phyloP scores from a whole-genome alignment of 2,329 filamentous ascomycete genomes.

The Domatiomyces catenatus region DNA sequence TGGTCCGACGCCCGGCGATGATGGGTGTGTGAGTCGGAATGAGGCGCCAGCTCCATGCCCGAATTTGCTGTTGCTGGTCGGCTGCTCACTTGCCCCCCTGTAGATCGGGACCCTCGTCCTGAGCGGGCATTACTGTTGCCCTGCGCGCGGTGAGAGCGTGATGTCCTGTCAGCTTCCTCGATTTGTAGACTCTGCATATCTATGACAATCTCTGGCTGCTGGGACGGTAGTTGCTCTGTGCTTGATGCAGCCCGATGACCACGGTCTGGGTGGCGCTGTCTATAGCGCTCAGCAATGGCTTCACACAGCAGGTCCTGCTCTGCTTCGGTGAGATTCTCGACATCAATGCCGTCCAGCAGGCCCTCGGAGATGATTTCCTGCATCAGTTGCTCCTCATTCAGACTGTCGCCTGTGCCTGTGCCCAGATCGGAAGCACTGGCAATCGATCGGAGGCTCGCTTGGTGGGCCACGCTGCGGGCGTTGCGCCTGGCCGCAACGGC shows the following conservation, averaged over 20 bases:
- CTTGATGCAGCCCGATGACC: constrained; percentile 35
- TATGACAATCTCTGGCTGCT: not conserved
- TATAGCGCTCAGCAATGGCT: constrained; percentile 76
- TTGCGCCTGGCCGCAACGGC: constrained; percentile 22
- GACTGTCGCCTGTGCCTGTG: constrained; percentile 42
- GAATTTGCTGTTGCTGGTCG: not conserved
- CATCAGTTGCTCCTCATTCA: constrained; percentile 74
- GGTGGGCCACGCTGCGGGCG: constrained; percentile 61
- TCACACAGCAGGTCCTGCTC: constrained; percentile 85
- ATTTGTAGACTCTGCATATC: constrained; percentile 27
- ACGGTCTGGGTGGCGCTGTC: constrained; percentile 49
- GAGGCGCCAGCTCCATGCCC: not conserved
- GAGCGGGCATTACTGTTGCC: not conserved
- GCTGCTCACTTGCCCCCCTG: not conserved
- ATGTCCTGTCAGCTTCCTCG: constrained; percentile 21
- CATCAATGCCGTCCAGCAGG: constrained; percentile 69
- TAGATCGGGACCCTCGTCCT: not conserved
- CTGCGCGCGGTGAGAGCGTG: not conserved
- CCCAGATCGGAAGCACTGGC: constrained; percentile 55
- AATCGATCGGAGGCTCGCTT: constrained; percentile 72
- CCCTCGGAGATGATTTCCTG: constrained; percentile 81
- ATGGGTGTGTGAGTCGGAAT: not conserved
- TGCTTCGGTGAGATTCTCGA: constrained; percentile 68
- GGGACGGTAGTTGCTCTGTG: not conserved
- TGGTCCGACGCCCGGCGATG: constrained; percentile 19